Conservation (phyloP, 371 early-diverging fungal genomes). For the Mortierella sp. region DNA sequence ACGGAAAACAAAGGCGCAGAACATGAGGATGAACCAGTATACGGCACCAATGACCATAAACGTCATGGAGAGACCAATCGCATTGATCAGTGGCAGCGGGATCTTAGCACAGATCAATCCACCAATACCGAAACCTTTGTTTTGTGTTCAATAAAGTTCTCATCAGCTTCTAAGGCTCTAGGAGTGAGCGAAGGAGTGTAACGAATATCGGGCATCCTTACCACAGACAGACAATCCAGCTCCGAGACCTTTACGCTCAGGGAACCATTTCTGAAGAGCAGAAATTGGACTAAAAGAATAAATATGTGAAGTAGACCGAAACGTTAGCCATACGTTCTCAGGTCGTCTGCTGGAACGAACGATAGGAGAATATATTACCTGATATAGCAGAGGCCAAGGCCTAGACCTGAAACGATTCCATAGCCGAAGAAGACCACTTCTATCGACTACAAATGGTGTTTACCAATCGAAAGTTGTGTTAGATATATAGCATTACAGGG, state of each 20-base stretch:
- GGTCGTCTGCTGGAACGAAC: no score
- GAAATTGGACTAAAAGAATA: constrained; percentile 62
- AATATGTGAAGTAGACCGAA: no score
- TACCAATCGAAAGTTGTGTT: not conserved
- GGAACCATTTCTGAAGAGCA: constrained; percentile 70
- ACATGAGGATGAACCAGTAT: constrained; percentile 59
- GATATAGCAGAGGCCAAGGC: constrained; percentile 74
- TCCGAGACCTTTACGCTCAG: constrained; percentile 65
- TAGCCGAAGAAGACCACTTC: constrained; percentile 72
- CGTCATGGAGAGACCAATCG: constrained; percentile 61
- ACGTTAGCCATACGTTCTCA: no score
- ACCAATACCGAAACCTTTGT: constrained; percentile 71
- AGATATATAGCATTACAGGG: not conserved
- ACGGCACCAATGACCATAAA: constrained; percentile 66
- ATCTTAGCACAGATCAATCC: constrained; percentile 72
- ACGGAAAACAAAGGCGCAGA: constrained; percentile 61
- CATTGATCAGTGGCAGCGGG: constrained; percentile 62
- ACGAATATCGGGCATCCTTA: constrained; percentile 7
- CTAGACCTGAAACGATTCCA: constrained; percentile 73
- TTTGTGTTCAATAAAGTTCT: not conserved
- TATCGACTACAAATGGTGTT: constrained; percentile 44
- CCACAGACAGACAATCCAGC: constrained; percentile 73
- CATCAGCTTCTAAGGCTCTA: no score
- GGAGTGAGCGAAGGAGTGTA: no score
- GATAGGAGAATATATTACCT: no score